Percentiles rank a stretch among this genome's conserved stretches.
phyloP scores from a whole-genome alignment of 371 early-diverging fungal species.

The Mortierella sp. region DNA sequence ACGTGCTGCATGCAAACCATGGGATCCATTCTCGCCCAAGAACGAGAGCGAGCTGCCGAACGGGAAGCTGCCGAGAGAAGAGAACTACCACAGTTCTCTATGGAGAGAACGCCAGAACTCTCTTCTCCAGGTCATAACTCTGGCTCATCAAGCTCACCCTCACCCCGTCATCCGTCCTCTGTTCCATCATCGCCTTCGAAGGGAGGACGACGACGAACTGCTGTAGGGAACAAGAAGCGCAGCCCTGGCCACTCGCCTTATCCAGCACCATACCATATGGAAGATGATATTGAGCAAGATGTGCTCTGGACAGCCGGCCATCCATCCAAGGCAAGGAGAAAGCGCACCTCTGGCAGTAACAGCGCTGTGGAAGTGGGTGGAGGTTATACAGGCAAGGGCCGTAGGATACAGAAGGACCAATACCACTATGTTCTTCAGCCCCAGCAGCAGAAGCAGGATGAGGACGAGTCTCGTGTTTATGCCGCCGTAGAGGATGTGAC shows the following conservation, averaged over 20 bases:
- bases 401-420: constrained; percentile 29
- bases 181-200: constrained; percentile 8
- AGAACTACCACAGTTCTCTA: constrained; percentile 13
- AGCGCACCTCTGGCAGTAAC: constrained; percentile 5
- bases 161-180: constrained; percentile 39
- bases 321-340: constrained; percentile 23
- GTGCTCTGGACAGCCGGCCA: constrained; percentile 20
- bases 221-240: constrained; percentile 27
- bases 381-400: constrained; percentile 26
- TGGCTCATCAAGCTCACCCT: constrained; percentile 36
- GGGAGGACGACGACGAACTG: constrained; percentile 10
- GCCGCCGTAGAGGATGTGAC: constrained; percentile 11
- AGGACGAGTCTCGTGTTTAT: constrained; percentile 6
- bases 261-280: constrained; percentile 6
- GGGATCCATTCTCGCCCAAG: constrained; percentile 34
- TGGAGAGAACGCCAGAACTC: constrained; percentile 37
- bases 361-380: constrained; percentile 10
- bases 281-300: constrained; percentile 28
- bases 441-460: background rate
- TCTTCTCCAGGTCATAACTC: constrained; percentile 36
- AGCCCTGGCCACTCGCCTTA: constrained; percentile 1
- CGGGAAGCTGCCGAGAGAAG: constrained; percentile 12
- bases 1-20: constrained; percentile 45
- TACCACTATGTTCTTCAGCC: constrained; percentile 6
- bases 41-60: constrained; percentile 33